These are phyloP conservation scores for Cercospora sojina DNA, from an alignment of 2,329 filamentous ascomycete genomes.

Conservation along the genomic window DNA sequence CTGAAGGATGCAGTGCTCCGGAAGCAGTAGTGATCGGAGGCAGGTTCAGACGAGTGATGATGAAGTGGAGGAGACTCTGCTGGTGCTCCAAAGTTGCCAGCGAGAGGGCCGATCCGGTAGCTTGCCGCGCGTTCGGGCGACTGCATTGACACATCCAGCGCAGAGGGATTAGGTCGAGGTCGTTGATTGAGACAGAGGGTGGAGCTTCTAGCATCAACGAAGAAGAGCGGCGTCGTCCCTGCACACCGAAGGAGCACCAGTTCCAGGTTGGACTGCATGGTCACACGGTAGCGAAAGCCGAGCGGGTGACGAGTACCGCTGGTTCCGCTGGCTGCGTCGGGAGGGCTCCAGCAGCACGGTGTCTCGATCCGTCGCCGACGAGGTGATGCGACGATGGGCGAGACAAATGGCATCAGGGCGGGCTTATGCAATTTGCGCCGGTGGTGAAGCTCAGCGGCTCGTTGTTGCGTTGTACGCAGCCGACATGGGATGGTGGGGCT, in stretches of 20 bases:
- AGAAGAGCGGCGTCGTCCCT: not conserved
- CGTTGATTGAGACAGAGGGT: not conserved
- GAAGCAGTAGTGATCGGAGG: not conserved
- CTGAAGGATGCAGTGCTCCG: not conserved
- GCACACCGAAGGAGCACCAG: not conserved
- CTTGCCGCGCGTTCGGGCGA: not conserved
- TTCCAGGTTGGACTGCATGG: not conserved
- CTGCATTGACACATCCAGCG: conserved; percentile 23
- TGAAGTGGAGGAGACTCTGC: not conserved
- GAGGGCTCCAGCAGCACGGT: not conserved
- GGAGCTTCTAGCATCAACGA: not conserved
- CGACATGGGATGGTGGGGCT: not conserved
- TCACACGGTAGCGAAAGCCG: not conserved
- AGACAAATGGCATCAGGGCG: not conserved
- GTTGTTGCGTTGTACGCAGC: not conserved
- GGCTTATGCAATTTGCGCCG: not conserved
- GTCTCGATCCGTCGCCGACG: not conserved
- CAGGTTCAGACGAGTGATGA: conserved; percentile 6
- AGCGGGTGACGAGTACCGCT: not conserved
- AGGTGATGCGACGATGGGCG: not conserved
- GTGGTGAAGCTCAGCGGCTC: not conserved
- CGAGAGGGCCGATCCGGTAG: conserved; percentile 1
- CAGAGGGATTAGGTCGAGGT: not conserved
- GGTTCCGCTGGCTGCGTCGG: not conserved
- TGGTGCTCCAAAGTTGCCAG: not conserved